Conservation (phyloP, 2,329 filamentous ascomycete species). For the Alternaria atra region DNA sequence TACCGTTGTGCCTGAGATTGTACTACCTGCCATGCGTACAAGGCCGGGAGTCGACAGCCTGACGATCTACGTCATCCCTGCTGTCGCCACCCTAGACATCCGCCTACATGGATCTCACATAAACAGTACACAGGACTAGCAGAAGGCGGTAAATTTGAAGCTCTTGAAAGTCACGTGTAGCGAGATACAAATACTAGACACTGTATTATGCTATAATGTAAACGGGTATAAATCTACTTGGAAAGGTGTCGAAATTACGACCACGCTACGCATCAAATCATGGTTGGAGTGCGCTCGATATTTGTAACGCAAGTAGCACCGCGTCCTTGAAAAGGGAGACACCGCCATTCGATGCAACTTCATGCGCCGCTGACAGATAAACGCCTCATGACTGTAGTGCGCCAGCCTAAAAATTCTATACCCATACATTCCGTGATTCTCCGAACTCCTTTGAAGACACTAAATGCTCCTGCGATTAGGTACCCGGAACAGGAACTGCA, state of each 20-base stretch:
- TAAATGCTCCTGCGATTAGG: slow-evolving; percentile 44
- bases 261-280: background rate
- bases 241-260: background rate
- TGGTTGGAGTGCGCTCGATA: background rate
- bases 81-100: background rate
- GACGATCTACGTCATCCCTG: background rate
- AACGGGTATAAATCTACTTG: background rate
- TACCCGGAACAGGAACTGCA: slow-evolving; percentile 96
- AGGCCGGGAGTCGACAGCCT: background rate
- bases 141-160: background rate
- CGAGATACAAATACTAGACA: background rate
- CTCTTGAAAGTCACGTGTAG: background rate
- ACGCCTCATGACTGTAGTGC: slow-evolving; percentile 10
- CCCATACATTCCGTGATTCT: background rate
- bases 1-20: background rate
- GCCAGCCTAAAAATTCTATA: background rate
- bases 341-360: background rate
- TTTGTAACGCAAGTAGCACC: background rate
- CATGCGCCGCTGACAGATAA: background rate
- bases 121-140: background rate
- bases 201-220: background rate
- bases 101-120: background rate
- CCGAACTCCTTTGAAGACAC: background rate
- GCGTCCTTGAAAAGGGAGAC: background rate
- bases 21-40: background rate